Evolutionary conservation across 164 flowering plant genomes (phyloP).

Genomic region (Umbilicus rupestris): DNA sequence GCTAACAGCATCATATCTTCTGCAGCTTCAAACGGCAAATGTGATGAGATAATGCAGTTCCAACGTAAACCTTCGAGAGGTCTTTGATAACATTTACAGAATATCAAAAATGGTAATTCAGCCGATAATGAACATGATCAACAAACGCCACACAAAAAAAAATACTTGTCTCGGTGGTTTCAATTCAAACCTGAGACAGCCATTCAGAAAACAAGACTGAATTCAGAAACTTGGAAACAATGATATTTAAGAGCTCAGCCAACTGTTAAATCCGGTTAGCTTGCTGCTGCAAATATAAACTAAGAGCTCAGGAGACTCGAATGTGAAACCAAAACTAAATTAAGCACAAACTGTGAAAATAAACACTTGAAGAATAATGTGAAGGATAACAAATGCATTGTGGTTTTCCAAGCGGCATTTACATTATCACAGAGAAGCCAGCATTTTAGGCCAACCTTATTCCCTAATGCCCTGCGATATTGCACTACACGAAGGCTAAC

Average conservation of each 20-base stretch:
- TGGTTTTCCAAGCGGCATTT: conserved; percentile 2
- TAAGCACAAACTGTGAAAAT: background rate
- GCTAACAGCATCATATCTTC: no score
- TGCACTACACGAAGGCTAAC: background rate
- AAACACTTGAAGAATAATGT: background rate
- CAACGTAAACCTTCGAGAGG: background rate
- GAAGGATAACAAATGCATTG: background rate
- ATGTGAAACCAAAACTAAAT: background rate
- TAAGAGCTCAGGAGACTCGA: background rate
- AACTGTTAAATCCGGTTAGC: background rate
- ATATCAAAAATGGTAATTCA: no score
- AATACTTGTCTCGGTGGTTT: background rate
- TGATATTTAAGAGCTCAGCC: background rate
- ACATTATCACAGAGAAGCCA: background rate
- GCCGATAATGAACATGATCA: background rate
- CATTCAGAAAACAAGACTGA: background rate
- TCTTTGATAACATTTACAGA: background rate
- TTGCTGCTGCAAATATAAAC: background rate
- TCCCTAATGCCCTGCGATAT: background rate
- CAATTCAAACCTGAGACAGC: no score
- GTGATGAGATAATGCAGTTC: background rate
- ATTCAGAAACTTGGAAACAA: background rate
- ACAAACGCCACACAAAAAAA: background rate
- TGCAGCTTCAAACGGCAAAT: no score
- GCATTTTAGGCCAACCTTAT: background rate